Base-by-base conservation (phyloP, 2,329 filamentous ascomycete genomes). In the Sporothrix sp. region DNA sequence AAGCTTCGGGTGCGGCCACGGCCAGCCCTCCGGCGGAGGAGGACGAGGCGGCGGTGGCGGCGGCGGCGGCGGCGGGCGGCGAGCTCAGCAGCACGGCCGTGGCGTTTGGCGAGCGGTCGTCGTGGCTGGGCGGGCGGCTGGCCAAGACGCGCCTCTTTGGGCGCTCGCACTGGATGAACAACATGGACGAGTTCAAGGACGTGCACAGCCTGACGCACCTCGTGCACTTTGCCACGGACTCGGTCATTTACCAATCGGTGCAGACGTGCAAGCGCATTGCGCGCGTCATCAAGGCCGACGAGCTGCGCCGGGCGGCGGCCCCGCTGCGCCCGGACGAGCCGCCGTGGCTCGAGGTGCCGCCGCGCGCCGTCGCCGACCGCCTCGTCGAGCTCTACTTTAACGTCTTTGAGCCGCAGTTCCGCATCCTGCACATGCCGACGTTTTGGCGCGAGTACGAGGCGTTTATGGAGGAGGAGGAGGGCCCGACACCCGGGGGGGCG, bases 391-490 rank as follows among this genome's bases (percentile, higher is more conserved):
- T 67, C 14, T 80, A 80, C 62, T 63, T 82, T 20, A 65, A 73
- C 42, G 71, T 71, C 1, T 71, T 76, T 38, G 77, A 81, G 57
- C 70, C 71, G 1, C 69, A 72, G 14, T 67, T 73, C 50, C 71
- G 78, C 2, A 67, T 81, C 20, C 54, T 82, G 23, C 72, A 81
- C 59, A 58, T 75, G 1, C 76, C 76, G 0, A 73, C 70, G 0
- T 81, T 81, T 53, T 62, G 67, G 27, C 64, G 64, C 5, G 72
- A 78, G 35, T 81, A 79, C 57, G 64, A 68, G 21, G 56, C 60
- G 10, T 74, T 69, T 58, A 73, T 71, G 71, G 60, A 64, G 33
- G 63, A 55, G 62, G 20, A 61, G 63, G 0, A 18, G 35, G 8
- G 33, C 23, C 16, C 11, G 11, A 37, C 35, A 23, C 7, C 23